Conservation (phyloP, 441 rosid genomes). For the Adansonia grandidieri region DNA sequence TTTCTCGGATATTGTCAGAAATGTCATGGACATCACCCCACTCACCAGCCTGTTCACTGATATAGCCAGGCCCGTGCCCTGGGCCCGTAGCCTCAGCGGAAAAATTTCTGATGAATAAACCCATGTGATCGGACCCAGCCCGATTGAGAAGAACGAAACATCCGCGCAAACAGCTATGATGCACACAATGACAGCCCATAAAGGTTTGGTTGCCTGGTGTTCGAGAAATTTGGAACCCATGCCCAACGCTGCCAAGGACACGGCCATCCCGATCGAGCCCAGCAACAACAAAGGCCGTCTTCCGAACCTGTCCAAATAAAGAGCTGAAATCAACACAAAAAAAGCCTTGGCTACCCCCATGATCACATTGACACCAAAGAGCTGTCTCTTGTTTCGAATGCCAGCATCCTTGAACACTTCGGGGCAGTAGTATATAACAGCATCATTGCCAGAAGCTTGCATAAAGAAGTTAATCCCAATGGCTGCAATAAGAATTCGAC, state of each 20-base stretch:
- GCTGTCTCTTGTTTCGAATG: slow-evolving; percentile 39
- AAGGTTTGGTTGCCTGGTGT: slow-evolving; percentile 32
- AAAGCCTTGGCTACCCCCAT: slow-evolving; percentile 41
- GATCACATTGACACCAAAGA: slow-evolving; percentile 33
- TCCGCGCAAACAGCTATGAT: slow-evolving; percentile 45
- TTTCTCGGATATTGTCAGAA: slow-evolving; percentile 41
- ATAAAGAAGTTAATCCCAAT: slow-evolving; percentile 68
- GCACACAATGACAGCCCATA: slow-evolving; percentile 44
- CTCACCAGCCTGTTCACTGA: slow-evolving; percentile 69
- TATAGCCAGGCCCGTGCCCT: slow-evolving; percentile 54
- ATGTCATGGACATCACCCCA: slow-evolving; percentile 61
- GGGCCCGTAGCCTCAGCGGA: slow-evolving; percentile 56
- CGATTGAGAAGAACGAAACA: slow-evolving; percentile 65
- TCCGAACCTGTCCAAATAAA: not conserved
- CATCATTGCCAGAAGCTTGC: slow-evolving; percentile 81
- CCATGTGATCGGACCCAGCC: slow-evolving; percentile 67
- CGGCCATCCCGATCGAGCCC: not conserved
- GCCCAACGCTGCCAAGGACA: not conserved
- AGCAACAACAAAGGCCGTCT: not conserved
- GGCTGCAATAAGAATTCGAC: slow-evolving; percentile 59
- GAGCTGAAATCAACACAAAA: slow-evolving; percentile 46
- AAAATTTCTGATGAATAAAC: slow-evolving; percentile 63
- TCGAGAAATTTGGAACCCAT: slow-evolving; percentile 47
- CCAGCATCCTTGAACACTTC: slow-evolving; percentile 60
- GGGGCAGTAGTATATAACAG: slow-evolving; percentile 64